Percentiles rank a stretch among this genome's conserved stretches.
Conservation (phyloP, 768 basidiomycete genomes). For the Daedaleopsis nitida region DNA sequence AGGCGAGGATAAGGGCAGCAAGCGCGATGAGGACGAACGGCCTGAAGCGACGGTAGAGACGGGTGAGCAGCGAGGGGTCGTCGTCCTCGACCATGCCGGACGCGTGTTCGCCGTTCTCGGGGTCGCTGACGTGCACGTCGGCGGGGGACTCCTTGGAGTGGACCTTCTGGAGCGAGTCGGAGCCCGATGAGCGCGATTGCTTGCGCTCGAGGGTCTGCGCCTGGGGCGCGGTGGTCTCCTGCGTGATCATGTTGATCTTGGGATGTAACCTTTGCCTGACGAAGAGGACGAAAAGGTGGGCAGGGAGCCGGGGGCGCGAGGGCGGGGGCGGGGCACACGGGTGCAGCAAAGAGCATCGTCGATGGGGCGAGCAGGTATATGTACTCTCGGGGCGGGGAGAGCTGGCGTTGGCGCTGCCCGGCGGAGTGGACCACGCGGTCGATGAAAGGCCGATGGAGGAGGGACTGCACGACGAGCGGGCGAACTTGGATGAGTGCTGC, state of each 20-base stretch:
- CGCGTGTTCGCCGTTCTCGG: slow-evolving; percentile 7
- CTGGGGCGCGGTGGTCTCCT: not conserved
- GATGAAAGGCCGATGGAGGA: too few species aligned
- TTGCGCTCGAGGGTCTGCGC: slow-evolving; percentile 22
- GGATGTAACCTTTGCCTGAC: not conserved
- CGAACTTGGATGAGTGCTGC: too few species aligned
- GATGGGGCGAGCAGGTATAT: too few species aligned
- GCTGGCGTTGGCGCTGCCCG: too few species aligned
- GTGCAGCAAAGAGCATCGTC: too few species aligned
- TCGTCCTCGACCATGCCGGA: slow-evolving; percentile 25
- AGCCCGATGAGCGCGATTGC: slow-evolving; percentile 24
- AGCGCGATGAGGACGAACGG: slow-evolving; percentile 47
- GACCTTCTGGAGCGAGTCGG: slow-evolving; percentile 27
- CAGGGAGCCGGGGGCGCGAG: slow-evolving; percentile 2
- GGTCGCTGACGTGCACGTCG: slow-evolving; percentile 21
- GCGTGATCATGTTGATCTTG: not conserved
- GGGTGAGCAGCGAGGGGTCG: slow-evolving; percentile 12
- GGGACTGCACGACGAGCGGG: too few species aligned
- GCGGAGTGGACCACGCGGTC: too few species aligned
- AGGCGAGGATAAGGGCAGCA: slow-evolving; percentile 69
- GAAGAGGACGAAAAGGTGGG: slow-evolving; percentile 2
- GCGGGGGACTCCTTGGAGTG: slow-evolving; percentile 25
- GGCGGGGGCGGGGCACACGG: slow-evolving; percentile 18
- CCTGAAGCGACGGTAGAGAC: slow-evolving; percentile 23
- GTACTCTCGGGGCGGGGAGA: too few species aligned